Conservation (phyloP, 345 rosid genomes). For the Boechera divaricarpa region DNA sequence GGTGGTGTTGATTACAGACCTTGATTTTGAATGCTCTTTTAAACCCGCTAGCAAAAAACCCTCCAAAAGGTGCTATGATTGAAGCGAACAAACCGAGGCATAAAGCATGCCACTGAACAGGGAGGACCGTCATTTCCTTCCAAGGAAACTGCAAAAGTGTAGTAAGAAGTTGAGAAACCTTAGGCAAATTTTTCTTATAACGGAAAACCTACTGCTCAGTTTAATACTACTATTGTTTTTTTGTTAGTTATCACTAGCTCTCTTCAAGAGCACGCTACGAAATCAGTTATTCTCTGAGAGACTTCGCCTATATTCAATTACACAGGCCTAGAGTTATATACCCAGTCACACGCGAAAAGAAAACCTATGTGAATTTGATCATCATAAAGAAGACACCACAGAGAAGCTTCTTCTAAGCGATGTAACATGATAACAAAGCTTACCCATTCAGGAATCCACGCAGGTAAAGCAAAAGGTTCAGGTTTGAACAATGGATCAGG, state of each 20-base stretch:
- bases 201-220: neutral
- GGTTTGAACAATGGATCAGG: constrained; percentile 92
- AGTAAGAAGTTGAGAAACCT: constrained; percentile 20
- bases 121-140: constrained; percentile 82
- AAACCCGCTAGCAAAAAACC: constrained; percentile 97
- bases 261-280: neutral
- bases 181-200: neutral
- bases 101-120: constrained; percentile 96
- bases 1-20: constrained; percentile 49
- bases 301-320: neutral
- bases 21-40: constrained; percentile 96
- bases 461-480: constrained; percentile 64
- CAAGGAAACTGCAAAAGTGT: constrained; percentile 71
- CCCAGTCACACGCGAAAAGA: neutral
- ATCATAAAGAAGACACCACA: neutral
- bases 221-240: neutral
- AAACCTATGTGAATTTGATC: neutral
- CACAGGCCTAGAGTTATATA: neutral
- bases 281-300: neutral
- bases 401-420: neutral
- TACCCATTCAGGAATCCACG: constrained; percentile 78
- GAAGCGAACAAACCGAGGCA: constrained; percentile 96
- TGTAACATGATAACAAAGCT: constrained; percentile 30
- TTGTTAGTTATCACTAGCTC: neutral
- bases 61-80: constrained; percentile 98